Conservation (phyloP, 768 basidiomycete species). For the Boletellus ananas region DNA sequence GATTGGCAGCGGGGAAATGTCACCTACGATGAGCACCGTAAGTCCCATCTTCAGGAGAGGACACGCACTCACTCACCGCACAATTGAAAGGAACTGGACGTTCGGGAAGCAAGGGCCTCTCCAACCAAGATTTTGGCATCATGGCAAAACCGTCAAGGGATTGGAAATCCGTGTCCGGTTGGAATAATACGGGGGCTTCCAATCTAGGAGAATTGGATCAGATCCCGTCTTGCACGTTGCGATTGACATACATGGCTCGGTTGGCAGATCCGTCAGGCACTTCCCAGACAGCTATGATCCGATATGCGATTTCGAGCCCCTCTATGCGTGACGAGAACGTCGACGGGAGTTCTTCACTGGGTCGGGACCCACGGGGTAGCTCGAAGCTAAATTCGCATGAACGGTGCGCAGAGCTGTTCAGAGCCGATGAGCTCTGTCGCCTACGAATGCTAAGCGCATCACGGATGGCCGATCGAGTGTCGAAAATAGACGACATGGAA, state of each 20-base stretch:
- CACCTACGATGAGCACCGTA: conserved; percentile 33
- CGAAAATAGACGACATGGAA: conserved; percentile 32
- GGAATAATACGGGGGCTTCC: conserved; percentile 60
- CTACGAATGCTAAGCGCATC: conserved; percentile 41
- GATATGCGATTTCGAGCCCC: conserved; percentile 49
- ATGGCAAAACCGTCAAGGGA: conserved; percentile 46
- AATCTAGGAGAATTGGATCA: conserved; percentile 38
- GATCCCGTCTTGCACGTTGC: neutral
- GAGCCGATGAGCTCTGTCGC: conserved; percentile 42
- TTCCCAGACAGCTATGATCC: conserved; percentile 57
- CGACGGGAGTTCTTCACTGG: conserved; percentile 59
- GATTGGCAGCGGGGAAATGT: conserved; percentile 59
- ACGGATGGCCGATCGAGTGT: conserved; percentile 23
- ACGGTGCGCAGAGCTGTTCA: conserved; percentile 30
- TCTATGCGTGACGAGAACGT: conserved; percentile 44
- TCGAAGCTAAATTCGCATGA: conserved; percentile 51
- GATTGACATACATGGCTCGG: conserved; percentile 46
- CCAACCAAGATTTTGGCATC: conserved; percentile 57
- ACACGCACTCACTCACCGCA: conserved; percentile 46
- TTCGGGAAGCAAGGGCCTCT: conserved; percentile 62
- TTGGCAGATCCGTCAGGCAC: conserved; percentile 41
- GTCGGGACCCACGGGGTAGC: conserved; percentile 45
- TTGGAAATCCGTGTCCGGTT: conserved; percentile 57
- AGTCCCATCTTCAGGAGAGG: neutral
- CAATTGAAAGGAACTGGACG: conserved; percentile 61